Evolutionary conservation across 2,329 filamentous ascomycete species (phyloP).

Genomic region (Monosporascus sp.): DNA sequence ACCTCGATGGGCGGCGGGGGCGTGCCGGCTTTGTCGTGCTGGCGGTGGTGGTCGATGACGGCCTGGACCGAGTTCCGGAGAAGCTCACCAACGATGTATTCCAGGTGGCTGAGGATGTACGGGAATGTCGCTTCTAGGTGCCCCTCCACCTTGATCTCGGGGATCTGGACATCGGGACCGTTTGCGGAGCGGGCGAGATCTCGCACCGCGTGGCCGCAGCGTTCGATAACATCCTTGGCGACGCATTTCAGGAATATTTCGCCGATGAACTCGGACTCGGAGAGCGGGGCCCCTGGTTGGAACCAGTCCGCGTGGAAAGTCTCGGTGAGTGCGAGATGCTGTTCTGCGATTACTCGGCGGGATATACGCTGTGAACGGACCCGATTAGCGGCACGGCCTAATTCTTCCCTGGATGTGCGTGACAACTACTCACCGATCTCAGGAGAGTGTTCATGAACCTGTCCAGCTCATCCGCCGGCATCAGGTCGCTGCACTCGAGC

Average conservation of each 20-base stretch:
- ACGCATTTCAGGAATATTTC: constrained; percentile 94
- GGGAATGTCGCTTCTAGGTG: constrained; percentile 89
- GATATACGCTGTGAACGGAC: constrained; percentile 68
- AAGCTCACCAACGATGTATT: constrained; percentile 95
- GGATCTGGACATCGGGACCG: constrained; percentile 65
- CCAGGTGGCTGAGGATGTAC: constrained; percentile 91
- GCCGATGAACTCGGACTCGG: constrained; percentile 80
- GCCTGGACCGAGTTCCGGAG: constrained; percentile 93
- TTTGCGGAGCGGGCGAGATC: constrained; percentile 72
- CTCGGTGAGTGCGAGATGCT: constrained; percentile 90
- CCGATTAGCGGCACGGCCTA: no score
- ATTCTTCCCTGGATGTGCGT: neutral
- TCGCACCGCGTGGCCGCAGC: constrained; percentile 72
- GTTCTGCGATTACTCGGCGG: constrained; percentile 92
- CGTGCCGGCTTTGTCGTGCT: constrained; percentile 30
- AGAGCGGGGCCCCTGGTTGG: constrained; percentile 71
- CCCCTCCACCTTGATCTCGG: constrained; percentile 77
- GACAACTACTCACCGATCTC: constrained; percentile 62
- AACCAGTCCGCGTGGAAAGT: constrained; percentile 90
- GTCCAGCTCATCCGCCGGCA: constrained; percentile 78
- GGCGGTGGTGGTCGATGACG: constrained; percentile 73
- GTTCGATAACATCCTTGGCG: constrained; percentile 81
- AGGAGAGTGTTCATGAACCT: constrained; percentile 93
- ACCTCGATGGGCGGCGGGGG: constrained; percentile 82
- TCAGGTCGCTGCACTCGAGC: constrained; percentile 78